Percentiles rank a stretch among this genome's conserved stretches.
Conservation (phyloP, 176 grass and related monocot genomes). For the Dendrocalamus sinicus region DNA sequence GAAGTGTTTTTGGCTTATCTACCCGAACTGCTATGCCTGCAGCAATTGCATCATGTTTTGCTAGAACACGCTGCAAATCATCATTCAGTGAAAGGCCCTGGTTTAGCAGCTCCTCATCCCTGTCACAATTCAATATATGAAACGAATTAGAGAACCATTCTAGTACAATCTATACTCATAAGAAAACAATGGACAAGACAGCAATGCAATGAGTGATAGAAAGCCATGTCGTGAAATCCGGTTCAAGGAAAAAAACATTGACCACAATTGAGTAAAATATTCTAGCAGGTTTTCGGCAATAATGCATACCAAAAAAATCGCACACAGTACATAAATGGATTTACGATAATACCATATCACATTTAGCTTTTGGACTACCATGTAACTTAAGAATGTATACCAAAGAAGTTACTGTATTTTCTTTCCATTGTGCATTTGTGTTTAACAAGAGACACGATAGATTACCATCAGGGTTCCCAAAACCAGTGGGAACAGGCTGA, state of each 20-base stretch:
- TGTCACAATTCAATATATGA: slow-evolving; percentile 52
- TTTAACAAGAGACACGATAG: neutral
- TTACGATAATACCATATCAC: neutral
- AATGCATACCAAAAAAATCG: neutral
- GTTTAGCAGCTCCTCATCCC: slow-evolving; percentile 78
- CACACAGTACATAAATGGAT: neutral
- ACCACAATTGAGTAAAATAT: neutral
- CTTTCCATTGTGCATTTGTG: neutral
- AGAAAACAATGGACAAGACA: slow-evolving; percentile 6
- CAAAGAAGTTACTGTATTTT: slow-evolving; percentile 4
- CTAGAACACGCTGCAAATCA: slow-evolving; percentile 89
- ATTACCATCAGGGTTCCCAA: too few relatives aligned
- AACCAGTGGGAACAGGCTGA: too few relatives aligned
- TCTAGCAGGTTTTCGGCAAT: neutral
- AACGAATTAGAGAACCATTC: slow-evolving; percentile 40
- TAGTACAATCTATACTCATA: neutral
- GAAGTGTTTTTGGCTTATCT: slow-evolving; percentile 63
- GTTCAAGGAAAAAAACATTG: slow-evolving; percentile 1
- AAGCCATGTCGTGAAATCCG: neutral
- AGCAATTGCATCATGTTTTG: slow-evolving; percentile 89
- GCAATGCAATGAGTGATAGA: slow-evolving; percentile 18
- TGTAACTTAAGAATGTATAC: neutral
- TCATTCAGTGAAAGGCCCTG: slow-evolving; percentile 94
- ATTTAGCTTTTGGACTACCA: slow-evolving; percentile 6
- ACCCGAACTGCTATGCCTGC: slow-evolving; percentile 69